Percentiles rank a stretch among this genome's conserved stretches.
Evolutionary conservation across 192 early-diverging fungal species (phyloP).

Genomic region (Endogone sp.): DNA sequence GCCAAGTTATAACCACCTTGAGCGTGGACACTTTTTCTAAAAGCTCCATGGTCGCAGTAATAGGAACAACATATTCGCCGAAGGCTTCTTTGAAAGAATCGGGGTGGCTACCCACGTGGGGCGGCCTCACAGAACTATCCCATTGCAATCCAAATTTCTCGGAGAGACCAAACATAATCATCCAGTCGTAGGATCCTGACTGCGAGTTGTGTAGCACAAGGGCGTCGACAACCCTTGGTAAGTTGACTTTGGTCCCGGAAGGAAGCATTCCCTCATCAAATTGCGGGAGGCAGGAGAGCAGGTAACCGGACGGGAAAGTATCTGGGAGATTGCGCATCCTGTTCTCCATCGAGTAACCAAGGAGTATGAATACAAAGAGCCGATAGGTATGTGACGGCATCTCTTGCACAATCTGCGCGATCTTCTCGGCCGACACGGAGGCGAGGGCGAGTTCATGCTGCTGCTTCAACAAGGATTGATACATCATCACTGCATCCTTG

Average conservation of each 20-base stretch:
- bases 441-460: background rate
- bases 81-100: background rate
- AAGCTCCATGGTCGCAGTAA: background rate
- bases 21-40: background rate
- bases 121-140: background rate
- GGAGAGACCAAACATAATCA: background rate
- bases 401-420: background rate
- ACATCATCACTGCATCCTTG: background rate
- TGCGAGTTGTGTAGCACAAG: background rate
- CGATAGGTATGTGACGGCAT: background rate
- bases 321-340: background rate
- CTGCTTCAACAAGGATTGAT: background rate
- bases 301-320: background rate
- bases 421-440: background rate
- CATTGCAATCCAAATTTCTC: background rate
- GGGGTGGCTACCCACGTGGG: background rate
- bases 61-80: background rate
- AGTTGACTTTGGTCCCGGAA: background rate
- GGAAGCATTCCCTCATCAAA: background rate
- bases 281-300: background rate
- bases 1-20: background rate
- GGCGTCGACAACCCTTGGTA: background rate
- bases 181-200: background rate
- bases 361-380: background rate
- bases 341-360: background rate